Conservation (phyloP, 139 green algal species). For the Micractinium sp. region DNA sequence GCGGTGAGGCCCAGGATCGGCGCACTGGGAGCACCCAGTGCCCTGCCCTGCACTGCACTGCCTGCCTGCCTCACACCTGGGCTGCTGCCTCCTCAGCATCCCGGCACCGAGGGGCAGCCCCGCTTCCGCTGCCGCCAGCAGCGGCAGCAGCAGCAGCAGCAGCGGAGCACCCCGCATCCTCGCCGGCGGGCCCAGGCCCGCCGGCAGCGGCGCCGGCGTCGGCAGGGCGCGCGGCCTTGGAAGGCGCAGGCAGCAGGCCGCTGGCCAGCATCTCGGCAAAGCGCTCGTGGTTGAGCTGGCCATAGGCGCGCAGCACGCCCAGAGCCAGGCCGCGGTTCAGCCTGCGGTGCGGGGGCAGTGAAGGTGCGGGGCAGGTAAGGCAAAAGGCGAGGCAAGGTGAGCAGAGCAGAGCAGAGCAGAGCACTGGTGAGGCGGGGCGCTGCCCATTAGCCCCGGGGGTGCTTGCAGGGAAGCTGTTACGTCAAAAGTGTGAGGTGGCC, state of each 20-base stretch:
- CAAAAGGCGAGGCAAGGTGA: neutral
- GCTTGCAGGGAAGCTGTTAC: too few species aligned
- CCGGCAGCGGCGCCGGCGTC: neutral
- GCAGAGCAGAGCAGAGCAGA: neutral
- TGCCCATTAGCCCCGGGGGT: too few species aligned
- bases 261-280: slow-evolving; percentile 23
- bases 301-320: slow-evolving; percentile 13
- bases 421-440: neutral
- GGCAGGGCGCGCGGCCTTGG: neutral
- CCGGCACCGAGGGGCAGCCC: neutral
- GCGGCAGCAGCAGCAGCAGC: neutral
- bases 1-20: too few species aligned
- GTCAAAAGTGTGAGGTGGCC: too few species aligned
- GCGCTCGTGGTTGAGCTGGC: slow-evolving; percentile 7
- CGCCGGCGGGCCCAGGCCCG: too few species aligned
- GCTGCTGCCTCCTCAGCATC: neutral
- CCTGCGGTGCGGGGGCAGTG: neutral
- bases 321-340: slow-evolving; percentile 7
- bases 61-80: neutral
- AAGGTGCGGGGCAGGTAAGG: neutral
- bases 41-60: too few species aligned
- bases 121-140: neutral
- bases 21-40: too few species aligned
- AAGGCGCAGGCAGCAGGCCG: slow-evolving; percentile 4
- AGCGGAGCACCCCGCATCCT: neutral